phyloP scores from a whole-genome alignment of 2,329 filamentous ascomycete genomes.

The Dactylellina parvicollis region DNA sequence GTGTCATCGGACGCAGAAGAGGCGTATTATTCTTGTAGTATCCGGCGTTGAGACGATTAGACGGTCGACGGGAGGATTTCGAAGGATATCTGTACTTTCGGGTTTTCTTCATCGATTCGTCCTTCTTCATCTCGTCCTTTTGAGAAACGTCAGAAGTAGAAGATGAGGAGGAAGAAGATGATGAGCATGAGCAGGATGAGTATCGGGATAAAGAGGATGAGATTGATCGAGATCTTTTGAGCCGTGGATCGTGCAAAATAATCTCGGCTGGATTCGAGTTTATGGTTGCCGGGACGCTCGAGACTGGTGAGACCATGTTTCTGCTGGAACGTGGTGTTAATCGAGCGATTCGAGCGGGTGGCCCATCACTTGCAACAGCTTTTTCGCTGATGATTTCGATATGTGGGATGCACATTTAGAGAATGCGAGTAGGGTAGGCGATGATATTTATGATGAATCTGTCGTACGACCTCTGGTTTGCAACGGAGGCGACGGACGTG shows the following conservation, averaged over 20 bases:
- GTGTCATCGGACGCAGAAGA: constrained; percentile 32
- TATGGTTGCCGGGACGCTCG: constrained; percentile 38
- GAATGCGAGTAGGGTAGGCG: not conserved
- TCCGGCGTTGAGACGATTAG: constrained; percentile 46
- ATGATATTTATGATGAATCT: constrained; percentile 4
- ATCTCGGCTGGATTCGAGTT: constrained; percentile 9
- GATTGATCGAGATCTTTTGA: constrained; percentile 1
- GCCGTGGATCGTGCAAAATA: constrained; percentile 2
- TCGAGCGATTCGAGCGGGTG: constrained; percentile 34
- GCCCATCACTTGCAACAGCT: constrained; percentile 1
- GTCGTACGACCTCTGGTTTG: not conserved
- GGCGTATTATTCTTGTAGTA: constrained; percentile 36
- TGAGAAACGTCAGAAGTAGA: not conserved
- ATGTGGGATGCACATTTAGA: constrained; percentile 45
- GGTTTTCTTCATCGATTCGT: not conserved
- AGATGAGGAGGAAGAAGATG: constrained; percentile 7
- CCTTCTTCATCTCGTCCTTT: constrained; percentile 20
- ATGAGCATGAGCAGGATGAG: constrained; percentile 10
- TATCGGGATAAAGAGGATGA: constrained; percentile 17
- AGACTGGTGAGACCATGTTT: constrained; percentile 27
- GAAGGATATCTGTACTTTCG: constrained; percentile 48
- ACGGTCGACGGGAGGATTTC: constrained; percentile 32
- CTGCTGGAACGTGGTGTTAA: constrained; percentile 7
- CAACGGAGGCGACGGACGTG: too few relatives aligned
- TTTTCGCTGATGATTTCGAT: constrained; percentile 45